Evolutionary conservation across 2,329 filamentous ascomycete species (phyloP).

Genomic region (Xylaria sp.): DNA sequence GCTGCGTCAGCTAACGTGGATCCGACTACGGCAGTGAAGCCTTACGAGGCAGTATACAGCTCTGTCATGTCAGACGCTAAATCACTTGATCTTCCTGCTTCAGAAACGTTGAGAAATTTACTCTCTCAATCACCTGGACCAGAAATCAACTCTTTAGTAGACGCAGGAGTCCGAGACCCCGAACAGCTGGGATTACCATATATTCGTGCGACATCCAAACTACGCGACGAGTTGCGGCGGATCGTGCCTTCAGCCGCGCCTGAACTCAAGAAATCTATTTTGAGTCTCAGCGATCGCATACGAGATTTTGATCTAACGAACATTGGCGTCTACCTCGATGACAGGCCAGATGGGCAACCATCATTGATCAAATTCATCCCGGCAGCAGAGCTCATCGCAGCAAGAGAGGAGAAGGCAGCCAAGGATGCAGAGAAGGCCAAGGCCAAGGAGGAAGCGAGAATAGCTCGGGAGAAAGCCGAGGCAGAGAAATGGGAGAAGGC

Average conservation of each 20-base stretch:
- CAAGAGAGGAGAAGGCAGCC: constrained; percentile 67
- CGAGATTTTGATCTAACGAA: constrained; percentile 85
- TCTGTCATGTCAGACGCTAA: constrained; percentile 59
- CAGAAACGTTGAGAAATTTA: constrained; percentile 55
- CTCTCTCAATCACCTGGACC: constrained; percentile 55
- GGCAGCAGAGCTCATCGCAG: constrained; percentile 65
- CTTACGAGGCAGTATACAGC: constrained; percentile 58
- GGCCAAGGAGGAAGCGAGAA: constrained; percentile 65
- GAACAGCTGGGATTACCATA: constrained; percentile 66
- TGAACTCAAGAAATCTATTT: constrained; percentile 74
- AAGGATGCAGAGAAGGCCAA: constrained; percentile 68
- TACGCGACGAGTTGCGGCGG: constrained; percentile 70
- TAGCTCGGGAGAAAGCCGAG: constrained; percentile 61
- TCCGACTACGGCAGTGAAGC: constrained; percentile 57
- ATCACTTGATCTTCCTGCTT: constrained; percentile 58
- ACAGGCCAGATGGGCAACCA: constrained; percentile 72
- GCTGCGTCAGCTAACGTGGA: constrained; percentile 53
- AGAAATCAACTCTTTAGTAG: constrained; percentile 59
- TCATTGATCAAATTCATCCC: constrained; percentile 78
- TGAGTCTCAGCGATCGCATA: constrained; percentile 80
- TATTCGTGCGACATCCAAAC: constrained; percentile 62
- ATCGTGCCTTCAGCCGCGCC: constrained; percentile 59
- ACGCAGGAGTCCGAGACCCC: constrained; percentile 59
- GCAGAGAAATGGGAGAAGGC: constrained; percentile 67
- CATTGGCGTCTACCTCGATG: constrained; percentile 87